Evolutionary conservation across 1,139 yeast genomes (phyloP).

Genomic region (Candida sojae): DNA sequence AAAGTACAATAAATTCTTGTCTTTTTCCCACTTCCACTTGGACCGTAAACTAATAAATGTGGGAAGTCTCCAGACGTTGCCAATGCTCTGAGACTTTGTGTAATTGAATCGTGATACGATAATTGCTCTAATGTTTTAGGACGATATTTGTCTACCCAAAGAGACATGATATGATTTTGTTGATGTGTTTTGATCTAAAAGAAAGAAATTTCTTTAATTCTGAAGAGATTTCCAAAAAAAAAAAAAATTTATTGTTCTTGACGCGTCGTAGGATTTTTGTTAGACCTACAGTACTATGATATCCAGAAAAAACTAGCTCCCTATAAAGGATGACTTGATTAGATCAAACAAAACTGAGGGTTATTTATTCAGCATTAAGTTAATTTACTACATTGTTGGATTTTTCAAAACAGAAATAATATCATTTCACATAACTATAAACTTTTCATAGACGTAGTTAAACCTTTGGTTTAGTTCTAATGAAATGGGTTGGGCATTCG

Average conservation of each 20-base stretch:
- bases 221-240: neutral
- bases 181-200: neutral
- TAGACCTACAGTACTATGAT: neutral
- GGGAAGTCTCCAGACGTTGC: slow-evolving; percentile 87
- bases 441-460: neutral
- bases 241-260: neutral
- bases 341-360: neutral
- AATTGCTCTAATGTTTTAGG: slow-evolving; percentile 68
- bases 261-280: slow-evolving; percentile 5
- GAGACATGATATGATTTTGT: slow-evolving; percentile 55
- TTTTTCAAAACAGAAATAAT: neutral
- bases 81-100: slow-evolving; percentile 63
- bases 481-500: slow-evolving; percentile 84
- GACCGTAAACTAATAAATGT: slow-evolving; percentile 89
- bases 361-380: neutral
- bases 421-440: neutral
- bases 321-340: too few relatives aligned
- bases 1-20: slow-evolving; percentile 86
- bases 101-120: slow-evolving; percentile 66
- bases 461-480: slow-evolving; percentile 45
- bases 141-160: slow-evolving; percentile 96
- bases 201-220: neutral
- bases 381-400: neutral
- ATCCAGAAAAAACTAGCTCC: too few relatives aligned
- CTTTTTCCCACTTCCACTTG: slow-evolving; percentile 96